Percentiles rank a stretch among this genome's conserved stretches.
phyloP scores from a whole-genome alignment of 2,329 filamentous ascomycete genomes.

The Hypoxylon sp. region DNA sequence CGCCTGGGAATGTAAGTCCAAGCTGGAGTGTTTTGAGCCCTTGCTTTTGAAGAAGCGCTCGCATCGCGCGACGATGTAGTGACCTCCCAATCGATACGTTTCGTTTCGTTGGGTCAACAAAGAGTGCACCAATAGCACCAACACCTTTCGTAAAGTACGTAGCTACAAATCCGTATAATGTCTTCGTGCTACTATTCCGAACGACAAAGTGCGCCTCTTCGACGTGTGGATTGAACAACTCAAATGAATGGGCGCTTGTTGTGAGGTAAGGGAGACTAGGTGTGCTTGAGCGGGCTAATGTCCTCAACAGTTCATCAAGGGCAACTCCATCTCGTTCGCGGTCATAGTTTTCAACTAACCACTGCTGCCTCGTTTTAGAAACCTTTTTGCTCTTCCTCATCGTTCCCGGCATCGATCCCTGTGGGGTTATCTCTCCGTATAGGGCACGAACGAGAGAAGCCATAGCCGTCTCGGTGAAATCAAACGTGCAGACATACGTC shows the following conservation, averaged over 20 bases:
- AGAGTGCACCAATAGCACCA: conserved; percentile 86
- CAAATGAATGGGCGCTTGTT: conserved; percentile 81
- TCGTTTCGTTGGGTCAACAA: conserved; percentile 88
- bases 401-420: conserved; percentile 77
- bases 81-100: conserved; percentile 93
- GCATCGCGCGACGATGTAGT: conserved; percentile 86
- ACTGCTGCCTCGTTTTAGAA: conserved; percentile 91
- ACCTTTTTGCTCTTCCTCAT: conserved; percentile 89
- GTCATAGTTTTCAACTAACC: conserved; percentile 93
- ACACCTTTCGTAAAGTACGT: conserved; percentile 83
- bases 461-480: conserved; percentile 94
- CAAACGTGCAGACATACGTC: conserved; percentile 95
- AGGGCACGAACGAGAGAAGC: conserved; percentile 86
- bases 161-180: conserved; percentile 91
- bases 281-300: conserved; percentile 76
- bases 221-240: conserved; percentile 78
- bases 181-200: conserved; percentile 91
- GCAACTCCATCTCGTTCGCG: conserved; percentile 81
- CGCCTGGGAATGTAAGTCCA: conserved; percentile 84
- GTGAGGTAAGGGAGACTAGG: conserved; percentile 79
- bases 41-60: conserved; percentile 77
- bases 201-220: conserved; percentile 92
- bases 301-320: conserved; percentile 81
- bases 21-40: conserved; percentile 86
- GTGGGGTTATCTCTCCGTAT: conserved; percentile 79